Conservation (phyloP, 2,329 filamentous ascomycete species). For the Pyrenophora tritici-repentis region DNA sequence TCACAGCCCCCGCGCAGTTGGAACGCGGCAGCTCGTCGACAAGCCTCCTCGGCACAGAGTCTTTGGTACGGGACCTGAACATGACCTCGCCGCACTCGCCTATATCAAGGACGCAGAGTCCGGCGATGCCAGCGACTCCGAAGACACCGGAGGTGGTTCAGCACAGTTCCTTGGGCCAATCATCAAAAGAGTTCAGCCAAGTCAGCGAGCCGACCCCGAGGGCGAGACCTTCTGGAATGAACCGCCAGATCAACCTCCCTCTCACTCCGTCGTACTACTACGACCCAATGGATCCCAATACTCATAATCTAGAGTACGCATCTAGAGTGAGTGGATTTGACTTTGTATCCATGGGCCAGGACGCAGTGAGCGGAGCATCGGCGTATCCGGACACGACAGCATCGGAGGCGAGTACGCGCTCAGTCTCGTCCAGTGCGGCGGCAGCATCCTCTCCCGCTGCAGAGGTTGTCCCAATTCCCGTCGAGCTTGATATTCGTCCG, state of each 20-base stretch:
- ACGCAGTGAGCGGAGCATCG: constrained; percentile 24
- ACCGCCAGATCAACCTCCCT: constrained; percentile 52
- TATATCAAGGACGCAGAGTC: constrained; percentile 42
- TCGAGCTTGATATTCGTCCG: constrained; percentile 42
- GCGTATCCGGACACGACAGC: constrained; percentile 36
- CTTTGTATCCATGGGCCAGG: constrained; percentile 37
- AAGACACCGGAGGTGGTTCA: constrained; percentile 44
- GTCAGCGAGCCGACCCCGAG: constrained; percentile 46
- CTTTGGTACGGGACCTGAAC: constrained; percentile 54
- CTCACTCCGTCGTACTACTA: constrained; percentile 53
- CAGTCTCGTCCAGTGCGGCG: constrained; percentile 19
- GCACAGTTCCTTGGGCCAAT: constrained; percentile 38
- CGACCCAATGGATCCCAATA: constrained; percentile 50
- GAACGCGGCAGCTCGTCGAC: constrained; percentile 39
- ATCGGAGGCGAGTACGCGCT: constrained; percentile 26
- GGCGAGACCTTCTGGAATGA: constrained; percentile 43
- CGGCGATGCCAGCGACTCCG: constrained; percentile 47
- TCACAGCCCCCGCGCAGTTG: constrained; percentile 26
- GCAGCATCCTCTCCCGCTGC: constrained; percentile 23
- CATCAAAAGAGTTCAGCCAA: constrained; percentile 34
- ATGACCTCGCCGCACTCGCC: constrained; percentile 53
- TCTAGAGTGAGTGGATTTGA: constrained; percentile 53
- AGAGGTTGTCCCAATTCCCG: constrained; percentile 28
- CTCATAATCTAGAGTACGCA: constrained; percentile 54
- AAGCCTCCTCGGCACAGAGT: constrained; percentile 55